These are phyloP conservation scores for Tuber brumale DNA, from an alignment of 495 filamentous ascomycete species.

Conservation along the genomic window DNA sequence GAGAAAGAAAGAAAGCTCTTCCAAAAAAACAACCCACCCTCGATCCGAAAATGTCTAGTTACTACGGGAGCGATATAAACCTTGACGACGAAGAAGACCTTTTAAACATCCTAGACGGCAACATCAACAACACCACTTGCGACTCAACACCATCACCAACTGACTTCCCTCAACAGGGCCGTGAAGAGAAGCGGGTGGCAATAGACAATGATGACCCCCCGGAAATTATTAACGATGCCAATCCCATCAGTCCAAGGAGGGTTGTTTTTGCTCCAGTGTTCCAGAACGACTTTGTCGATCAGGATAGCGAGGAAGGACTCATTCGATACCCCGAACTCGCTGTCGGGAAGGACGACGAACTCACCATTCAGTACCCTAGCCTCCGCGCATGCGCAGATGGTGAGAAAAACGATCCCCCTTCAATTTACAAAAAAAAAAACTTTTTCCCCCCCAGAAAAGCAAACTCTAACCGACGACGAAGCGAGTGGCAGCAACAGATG, in stretches of 20 bases:
- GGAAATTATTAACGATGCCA: constrained; percentile 18
- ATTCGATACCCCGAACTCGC: neutral
- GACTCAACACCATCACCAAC: neutral
- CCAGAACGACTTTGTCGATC: neutral
- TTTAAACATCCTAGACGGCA: constrained; percentile 28
- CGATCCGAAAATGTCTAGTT: constrained; percentile 25
- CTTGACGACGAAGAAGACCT: constrained; percentile 13
- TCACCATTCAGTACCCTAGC: neutral
- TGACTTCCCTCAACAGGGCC: neutral
- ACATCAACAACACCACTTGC: constrained; percentile 7
- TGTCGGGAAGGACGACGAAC: neutral
- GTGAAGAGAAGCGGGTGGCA: constrained; percentile 12
- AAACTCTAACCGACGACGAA: constrained; percentile 13
- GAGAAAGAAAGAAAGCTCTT: neutral
- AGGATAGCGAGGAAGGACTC: neutral
- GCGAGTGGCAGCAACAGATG: constrained; percentile 14
- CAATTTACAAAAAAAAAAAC: constrained; percentile 32
- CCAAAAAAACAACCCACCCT: neutral
- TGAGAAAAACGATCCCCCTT: constrained; percentile 2
- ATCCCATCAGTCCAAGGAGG: constrained; percentile 21
- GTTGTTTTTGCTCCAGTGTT: neutral
- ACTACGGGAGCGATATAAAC: constrained; percentile 45
- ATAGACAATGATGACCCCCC: constrained; percentile 7
- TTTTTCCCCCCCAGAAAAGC: constrained; percentile 21
- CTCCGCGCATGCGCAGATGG: constrained; percentile 33